phyloP scores from a whole-genome alignment of 2,329 filamentous ascomycete species.

The Cercospora zeae-maydis region DNA sequence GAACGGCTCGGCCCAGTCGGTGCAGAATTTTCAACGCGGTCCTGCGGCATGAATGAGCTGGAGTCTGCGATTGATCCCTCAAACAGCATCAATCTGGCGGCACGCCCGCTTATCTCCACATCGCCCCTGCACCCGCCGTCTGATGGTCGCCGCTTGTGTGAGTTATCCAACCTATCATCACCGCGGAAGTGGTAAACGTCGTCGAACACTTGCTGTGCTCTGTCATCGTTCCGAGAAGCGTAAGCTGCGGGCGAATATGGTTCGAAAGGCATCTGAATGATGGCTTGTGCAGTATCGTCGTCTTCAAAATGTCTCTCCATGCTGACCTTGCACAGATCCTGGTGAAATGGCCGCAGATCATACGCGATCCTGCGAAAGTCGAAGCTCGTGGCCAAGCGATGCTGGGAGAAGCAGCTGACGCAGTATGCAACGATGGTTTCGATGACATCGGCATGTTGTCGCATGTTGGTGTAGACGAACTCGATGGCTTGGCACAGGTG shows the following conservation, averaged over 20 bases:
- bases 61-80: neutral
- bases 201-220: constrained; percentile 10
- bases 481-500: constrained; percentile 42
- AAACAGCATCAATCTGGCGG: neutral
- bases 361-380: constrained; percentile 40
- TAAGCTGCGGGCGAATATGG: constrained; percentile 26
- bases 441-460: constrained; percentile 32
- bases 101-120: neutral
- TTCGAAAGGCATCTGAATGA: constrained; percentile 34
- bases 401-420: constrained; percentile 43
- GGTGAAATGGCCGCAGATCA: constrained; percentile 40
- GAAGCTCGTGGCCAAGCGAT: constrained; percentile 36
- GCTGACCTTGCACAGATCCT: constrained; percentile 41
- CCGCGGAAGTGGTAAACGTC: constrained; percentile 22
- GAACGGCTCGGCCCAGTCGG: neutral
- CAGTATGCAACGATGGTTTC: constrained; percentile 45
- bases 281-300: constrained; percentile 40
- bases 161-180: neutral
- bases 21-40: neutral
- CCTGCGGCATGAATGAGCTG: neutral
- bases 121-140: too few relatives aligned
- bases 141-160: neutral
- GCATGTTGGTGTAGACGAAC: constrained; percentile 33
- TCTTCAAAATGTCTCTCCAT: constrained; percentile 39
- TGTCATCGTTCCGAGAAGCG: constrained; percentile 25